Evolutionary conservation across 2,329 filamentous ascomycete genomes (phyloP).

Genomic region (Colletotrichum sansevieriae): DNA sequence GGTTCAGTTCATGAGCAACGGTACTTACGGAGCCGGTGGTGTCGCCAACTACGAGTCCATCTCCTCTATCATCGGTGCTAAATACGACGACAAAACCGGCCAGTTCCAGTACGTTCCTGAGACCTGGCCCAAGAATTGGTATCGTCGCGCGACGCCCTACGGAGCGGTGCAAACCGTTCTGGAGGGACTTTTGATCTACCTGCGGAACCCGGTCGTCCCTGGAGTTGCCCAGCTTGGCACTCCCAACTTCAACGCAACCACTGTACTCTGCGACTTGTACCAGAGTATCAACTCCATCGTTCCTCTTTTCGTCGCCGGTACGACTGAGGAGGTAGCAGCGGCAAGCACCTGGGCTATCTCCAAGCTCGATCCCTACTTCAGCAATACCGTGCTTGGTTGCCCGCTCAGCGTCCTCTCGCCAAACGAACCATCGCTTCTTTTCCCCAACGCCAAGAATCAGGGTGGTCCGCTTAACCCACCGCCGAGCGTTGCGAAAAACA

Average conservation of each 20-base stretch:
- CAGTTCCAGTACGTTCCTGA: constrained; percentile 37
- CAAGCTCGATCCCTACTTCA: constrained; percentile 34
- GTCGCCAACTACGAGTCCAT: constrained; percentile 38
- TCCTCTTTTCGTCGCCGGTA: constrained; percentile 26
- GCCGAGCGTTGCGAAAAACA: constrained; percentile 15
- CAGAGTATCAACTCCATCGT: constrained; percentile 25
- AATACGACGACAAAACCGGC: constrained; percentile 27
- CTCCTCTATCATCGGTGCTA: constrained; percentile 33
- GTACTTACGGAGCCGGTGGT: constrained; percentile 26
- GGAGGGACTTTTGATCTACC: constrained; percentile 24
- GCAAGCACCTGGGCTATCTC: constrained; percentile 22
- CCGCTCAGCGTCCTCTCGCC: constrained; percentile 21
- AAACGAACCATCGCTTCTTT: constrained; percentile 12
- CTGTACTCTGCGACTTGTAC: constrained; percentile 27
- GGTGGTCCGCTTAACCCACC: constrained; percentile 31
- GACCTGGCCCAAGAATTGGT: constrained; percentile 37
- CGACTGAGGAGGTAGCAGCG: constrained; percentile 24
- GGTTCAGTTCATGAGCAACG: constrained; percentile 33
- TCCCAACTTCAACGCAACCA: constrained; percentile 28
- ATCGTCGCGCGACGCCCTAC: constrained; percentile 34
- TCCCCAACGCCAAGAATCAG: background rate
- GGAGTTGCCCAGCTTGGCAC: constrained; percentile 21
- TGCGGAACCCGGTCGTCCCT: constrained; percentile 24
- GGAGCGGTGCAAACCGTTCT: constrained; percentile 18
- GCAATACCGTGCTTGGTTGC: constrained; percentile 26